Evolutionary conservation across 345 rosid genomes (phyloP).

Genomic region (Pistacia vera): DNA sequence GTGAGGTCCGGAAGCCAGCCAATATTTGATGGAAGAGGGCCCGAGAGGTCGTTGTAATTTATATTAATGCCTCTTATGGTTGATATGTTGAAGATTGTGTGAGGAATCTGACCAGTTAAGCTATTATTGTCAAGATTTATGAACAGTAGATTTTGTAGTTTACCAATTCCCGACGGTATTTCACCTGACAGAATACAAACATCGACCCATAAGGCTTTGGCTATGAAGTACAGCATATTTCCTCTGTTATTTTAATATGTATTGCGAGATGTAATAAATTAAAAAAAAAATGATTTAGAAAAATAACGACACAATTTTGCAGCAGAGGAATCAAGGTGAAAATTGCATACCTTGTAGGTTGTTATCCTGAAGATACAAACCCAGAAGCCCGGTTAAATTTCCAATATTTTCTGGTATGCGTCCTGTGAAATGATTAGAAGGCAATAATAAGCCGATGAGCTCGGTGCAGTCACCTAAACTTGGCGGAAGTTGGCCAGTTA

Average conservation of each 20-base stretch:
- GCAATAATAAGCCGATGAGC: neutral
- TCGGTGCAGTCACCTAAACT: neutral
- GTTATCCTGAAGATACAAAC: neutral
- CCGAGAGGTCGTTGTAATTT: neutral
- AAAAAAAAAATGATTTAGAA: no score
- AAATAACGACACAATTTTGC: no score
- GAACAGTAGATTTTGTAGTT: no score
- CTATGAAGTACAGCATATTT: no score
- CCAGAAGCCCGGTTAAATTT: neutral
- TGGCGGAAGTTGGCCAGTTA: neutral
- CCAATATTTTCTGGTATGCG: neutral
- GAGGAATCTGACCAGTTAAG: neutral
- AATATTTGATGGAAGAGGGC: neutral
- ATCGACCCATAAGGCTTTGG: no score
- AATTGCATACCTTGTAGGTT: neutral
- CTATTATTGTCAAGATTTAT: no score
- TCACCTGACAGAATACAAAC: neutral
- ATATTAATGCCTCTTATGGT: neutral
- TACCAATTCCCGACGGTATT: neutral
- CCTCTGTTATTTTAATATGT: no score
- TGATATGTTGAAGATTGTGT: neutral
- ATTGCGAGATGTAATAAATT: no score
- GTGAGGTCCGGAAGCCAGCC: conserved; percentile 14
- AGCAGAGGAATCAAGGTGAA: no score
- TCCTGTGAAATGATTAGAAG: neutral